Evolutionary conservation across 23 red algal genomes (phyloP), one percentile per base, ranked within the genome.

Genomic region (Gracilaria domingensis): DNA sequence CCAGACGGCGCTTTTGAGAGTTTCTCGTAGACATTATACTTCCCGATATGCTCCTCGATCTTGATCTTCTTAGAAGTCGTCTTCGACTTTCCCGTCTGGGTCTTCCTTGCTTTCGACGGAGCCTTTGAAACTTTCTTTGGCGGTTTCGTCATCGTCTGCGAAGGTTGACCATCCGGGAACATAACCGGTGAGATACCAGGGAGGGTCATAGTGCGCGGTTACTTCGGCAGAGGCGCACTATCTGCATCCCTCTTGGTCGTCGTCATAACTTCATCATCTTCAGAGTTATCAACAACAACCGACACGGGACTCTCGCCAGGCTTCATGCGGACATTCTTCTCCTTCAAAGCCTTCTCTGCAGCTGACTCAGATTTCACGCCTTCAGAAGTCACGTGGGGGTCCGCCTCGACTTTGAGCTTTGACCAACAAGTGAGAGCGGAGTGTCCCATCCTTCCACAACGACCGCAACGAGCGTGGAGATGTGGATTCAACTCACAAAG

Each of bases 361-460:
- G 45, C 12, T 2, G 50, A 47, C 13, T 61, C 23, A 23, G 12
- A 5, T 23, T 29, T 16, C 4, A 4, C 51, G 6, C 34, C 51
- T 3, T 58, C 25, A 3, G 20, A 33, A 4, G 17, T 35, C 7
- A 7, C 12, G 8, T 13, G 4, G 49, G 49, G 8, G 2, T 24
- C n/a, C 6, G 50, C 25, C 48, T 58, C 77, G 20, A 12, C n/a
- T 12, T 9, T 36, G 12, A 36, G 28, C 33, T 53, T 49, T n/a
- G 11, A 45, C 77, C 77, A 81, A 16, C 77, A 81, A 47, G 50
- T 55, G 48, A 37, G 9, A 6, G 6, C 21, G 2, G 65, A 54
- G 37, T 87, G 83, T 3, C 83, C 83, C 16, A 54, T 87, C 3
- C 18, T 87, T 54, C 66, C 83, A 25, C 83, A 75, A 54, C 61